phyloP scores from a whole-genome alignment of 148 eudicot species.

The Spergularia marina region DNA sequence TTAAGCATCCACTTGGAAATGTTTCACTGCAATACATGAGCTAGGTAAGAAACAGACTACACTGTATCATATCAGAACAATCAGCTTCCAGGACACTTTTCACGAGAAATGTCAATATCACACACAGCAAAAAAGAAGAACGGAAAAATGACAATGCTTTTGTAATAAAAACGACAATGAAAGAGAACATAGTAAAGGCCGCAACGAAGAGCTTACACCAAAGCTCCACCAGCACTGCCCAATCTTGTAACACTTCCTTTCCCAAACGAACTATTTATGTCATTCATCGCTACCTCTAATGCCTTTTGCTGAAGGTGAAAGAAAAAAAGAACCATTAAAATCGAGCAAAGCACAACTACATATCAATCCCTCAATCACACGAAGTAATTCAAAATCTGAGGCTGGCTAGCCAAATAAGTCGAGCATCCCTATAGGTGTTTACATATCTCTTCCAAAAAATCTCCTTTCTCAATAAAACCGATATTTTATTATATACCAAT shows the following conservation, averaged over 20 bases:
- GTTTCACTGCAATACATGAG: slow-evolving; percentile 66
- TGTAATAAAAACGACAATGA: background rate
- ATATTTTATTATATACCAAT: background rate
- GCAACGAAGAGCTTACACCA: slow-evolving; percentile 60
- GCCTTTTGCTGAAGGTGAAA: slow-evolving; percentile 80
- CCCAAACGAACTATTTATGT: slow-evolving; percentile 89
- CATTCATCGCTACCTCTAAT: slow-evolving; percentile 89
- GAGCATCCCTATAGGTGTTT: background rate
- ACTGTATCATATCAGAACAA: background rate
- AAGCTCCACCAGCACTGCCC: slow-evolving; percentile 99
- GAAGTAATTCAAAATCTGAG: background rate
- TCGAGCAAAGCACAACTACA: background rate
- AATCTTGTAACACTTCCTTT: slow-evolving; percentile 96
- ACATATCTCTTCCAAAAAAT: background rate
- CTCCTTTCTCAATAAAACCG: background rate
- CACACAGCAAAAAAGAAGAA: too few species aligned
- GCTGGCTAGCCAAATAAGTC: background rate
- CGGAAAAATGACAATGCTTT: too few species aligned
- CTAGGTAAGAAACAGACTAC: background rate
- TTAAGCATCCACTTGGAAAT: slow-evolving; percentile 95
- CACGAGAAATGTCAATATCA: background rate
- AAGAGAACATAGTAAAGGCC: slow-evolving; percentile 3
- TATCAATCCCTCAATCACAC: background rate
- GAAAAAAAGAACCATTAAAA: background rate
- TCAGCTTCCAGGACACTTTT: background rate